Conservation (phyloP, 2,329 filamentous ascomycete species). For the Colletotrichum tofieldiae region DNA sequence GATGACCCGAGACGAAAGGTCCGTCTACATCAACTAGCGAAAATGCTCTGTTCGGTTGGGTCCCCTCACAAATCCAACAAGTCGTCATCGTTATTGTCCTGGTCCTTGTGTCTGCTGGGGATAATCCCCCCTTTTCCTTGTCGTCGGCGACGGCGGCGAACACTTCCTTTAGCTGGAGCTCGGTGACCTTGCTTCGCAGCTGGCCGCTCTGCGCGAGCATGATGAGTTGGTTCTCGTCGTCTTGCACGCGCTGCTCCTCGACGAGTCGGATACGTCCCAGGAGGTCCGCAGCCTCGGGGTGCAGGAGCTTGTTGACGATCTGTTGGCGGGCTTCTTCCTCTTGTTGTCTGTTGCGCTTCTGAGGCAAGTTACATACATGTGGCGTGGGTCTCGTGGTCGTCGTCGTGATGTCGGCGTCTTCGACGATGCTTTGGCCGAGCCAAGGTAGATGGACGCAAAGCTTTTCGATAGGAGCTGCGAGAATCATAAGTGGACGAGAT, state of each 20-base stretch:
- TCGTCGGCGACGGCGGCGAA: conserved; percentile 88
- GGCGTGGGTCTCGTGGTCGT: no score
- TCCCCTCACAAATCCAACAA: conserved; percentile 71
- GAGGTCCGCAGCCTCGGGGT: conserved; percentile 93
- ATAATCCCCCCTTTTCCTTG: conserved; percentile 90
- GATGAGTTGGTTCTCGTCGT: conserved; percentile 94
- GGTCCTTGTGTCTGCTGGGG: conserved; percentile 85
- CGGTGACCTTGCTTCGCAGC: conserved; percentile 88
- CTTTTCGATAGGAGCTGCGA: no score
- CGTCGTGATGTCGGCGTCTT: no score
- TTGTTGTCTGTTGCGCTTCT: conserved; percentile 57
- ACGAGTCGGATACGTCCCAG: conserved; percentile 95
- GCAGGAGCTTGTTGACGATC: conserved; percentile 93
- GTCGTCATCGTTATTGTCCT: conserved; percentile 89
- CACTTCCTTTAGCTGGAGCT: conserved; percentile 94
- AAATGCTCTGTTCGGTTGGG: no score
- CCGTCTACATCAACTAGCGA: no score
- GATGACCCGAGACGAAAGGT: no score
- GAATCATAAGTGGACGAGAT: no score
- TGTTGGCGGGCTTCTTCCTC: conserved; percentile 79
- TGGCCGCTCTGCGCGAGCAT: conserved; percentile 92
- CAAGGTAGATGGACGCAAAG: no score
- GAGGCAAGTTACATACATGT: no score
- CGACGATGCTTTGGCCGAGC: no score
- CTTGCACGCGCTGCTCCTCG: conserved; percentile 89